Evolutionary conservation across 495 filamentous ascomycete species (phyloP).

Genomic region (Clohesyomyces aquaticus): DNA sequence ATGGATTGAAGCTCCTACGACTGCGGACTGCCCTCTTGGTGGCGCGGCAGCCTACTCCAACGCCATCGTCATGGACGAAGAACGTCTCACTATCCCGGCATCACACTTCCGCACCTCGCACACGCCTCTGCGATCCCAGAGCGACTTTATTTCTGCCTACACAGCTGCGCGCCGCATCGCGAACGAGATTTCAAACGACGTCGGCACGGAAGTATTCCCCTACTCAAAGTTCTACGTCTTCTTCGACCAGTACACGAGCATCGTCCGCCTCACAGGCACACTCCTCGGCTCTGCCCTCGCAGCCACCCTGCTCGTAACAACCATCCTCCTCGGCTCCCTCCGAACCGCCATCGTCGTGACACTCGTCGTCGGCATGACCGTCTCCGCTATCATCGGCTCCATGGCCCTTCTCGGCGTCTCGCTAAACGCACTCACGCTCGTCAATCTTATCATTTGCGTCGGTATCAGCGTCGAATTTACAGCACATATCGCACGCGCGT

Average conservation of each 20-base stretch:
- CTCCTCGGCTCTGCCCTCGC: slow-evolving; percentile 81
- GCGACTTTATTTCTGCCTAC: slow-evolving; percentile 93
- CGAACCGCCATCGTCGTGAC: slow-evolving; percentile 82
- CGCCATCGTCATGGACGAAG: slow-evolving; percentile 76
- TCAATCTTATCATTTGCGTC: slow-evolving; percentile 95
- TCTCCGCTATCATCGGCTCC: slow-evolving; percentile 90
- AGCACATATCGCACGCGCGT: slow-evolving; percentile 93
- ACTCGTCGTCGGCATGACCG: slow-evolving; percentile 83
- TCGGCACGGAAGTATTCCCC: slow-evolving; percentile 81
- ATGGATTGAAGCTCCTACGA: slow-evolving; percentile 81
- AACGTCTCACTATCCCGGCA: slow-evolving; percentile 67
- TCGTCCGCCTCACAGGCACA: slow-evolving; percentile 74
- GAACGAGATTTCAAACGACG: slow-evolving; percentile 65
- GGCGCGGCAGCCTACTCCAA: slow-evolving; percentile 85
- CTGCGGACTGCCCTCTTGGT: slow-evolving; percentile 80
- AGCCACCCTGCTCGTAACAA: slow-evolving; percentile 78
- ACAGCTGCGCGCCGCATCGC: slow-evolving; percentile 89
- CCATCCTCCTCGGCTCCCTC: slow-evolving; percentile 79
- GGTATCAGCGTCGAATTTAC: slow-evolving; percentile 97
- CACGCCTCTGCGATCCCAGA: slow-evolving; percentile 79
- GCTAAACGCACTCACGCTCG: slow-evolving; percentile 95
- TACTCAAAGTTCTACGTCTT: slow-evolving; percentile 98
- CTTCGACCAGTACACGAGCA: slow-evolving; percentile 93
- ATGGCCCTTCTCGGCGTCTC: slow-evolving; percentile 89
- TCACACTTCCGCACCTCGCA: slow-evolving; percentile 92